A percentile compares a stretch with the other conserved stretches of the same genome.
Evolutionary conservation across 257 asterid genomes (phyloP).

Genomic region (Verbascum thapsus): DNA sequence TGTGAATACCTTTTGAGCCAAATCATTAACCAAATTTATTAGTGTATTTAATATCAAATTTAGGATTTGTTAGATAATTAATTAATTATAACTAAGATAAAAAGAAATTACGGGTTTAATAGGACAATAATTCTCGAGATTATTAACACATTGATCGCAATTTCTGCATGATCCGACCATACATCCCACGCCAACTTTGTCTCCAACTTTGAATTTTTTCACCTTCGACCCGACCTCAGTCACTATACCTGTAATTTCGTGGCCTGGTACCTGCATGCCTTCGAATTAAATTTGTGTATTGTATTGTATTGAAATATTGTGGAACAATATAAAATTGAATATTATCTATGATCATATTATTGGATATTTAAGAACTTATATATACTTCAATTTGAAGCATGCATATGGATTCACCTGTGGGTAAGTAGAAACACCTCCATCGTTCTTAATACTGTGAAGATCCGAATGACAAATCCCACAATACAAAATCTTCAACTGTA

Average conservation of each 20-base stretch:
- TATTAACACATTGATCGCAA: background rate
- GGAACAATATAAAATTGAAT: too few relatives aligned
- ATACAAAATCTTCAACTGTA: conserved; percentile 30
- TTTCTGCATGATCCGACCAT: conserved; percentile 11
- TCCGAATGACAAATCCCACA: conserved; percentile 38
- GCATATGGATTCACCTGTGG: conserved; percentile 6
- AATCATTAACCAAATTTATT: too few relatives aligned
- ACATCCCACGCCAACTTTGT: conserved; percentile 21
- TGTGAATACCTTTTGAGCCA: background rate
- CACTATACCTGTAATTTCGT: conserved; percentile 28
- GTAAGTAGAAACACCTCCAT: conserved; percentile 18
- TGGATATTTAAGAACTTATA: too few relatives aligned
- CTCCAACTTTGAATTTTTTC: background rate
- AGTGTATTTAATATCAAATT: too few relatives aligned
- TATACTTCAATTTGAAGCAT: too few relatives aligned
- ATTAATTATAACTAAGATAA: too few relatives aligned
- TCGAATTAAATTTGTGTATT: too few relatives aligned
- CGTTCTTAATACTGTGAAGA: conserved; percentile 21
- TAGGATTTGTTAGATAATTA: too few relatives aligned
- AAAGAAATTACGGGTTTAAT: too few relatives aligned
- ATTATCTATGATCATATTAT: too few relatives aligned
- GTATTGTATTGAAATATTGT: too few relatives aligned
- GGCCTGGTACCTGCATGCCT: conserved; percentile 22
- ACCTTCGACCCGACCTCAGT: background rate
- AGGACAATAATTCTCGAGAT: conserved; percentile 15